phyloP scores from a whole-genome alignment of 2,329 filamentous ascomycete species.

The Diaporthe humulicola region DNA sequence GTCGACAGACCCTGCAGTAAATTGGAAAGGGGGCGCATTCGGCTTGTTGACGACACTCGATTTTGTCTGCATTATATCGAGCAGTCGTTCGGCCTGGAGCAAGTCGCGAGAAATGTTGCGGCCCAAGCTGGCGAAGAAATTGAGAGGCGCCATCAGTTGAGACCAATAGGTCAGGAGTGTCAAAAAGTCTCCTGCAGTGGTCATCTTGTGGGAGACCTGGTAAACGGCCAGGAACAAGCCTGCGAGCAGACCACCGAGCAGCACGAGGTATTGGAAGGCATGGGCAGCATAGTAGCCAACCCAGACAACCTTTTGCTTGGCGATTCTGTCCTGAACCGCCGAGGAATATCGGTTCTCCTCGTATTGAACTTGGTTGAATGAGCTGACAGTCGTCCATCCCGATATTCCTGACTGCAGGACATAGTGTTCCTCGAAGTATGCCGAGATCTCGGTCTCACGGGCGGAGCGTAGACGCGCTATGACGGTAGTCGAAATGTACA shows the following conservation, averaged over 20 bases:
- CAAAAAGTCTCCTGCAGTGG: constrained; percentile 75
- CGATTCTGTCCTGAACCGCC: constrained; percentile 59
- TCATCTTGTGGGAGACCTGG: constrained; percentile 70
- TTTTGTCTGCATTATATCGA: constrained; percentile 70
- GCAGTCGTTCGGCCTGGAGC: constrained; percentile 69
- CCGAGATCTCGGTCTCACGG: constrained; percentile 64
- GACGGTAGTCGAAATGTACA: constrained; percentile 66
- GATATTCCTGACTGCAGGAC: constrained; percentile 68
- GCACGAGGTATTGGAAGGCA: constrained; percentile 71
- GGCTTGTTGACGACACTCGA: constrained; percentile 67
- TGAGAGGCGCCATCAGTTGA: constrained; percentile 78
- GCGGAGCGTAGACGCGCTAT: constrained; percentile 63
- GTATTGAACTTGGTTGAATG: constrained; percentile 71
- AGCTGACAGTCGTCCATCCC: constrained; percentile 71
- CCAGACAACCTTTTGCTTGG: constrained; percentile 54
- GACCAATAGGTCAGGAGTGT: constrained; percentile 81
- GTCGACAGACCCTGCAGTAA: constrained; percentile 65
- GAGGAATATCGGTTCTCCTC: constrained; percentile 67
- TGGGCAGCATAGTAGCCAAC: constrained; percentile 64
- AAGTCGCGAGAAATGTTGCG: constrained; percentile 69
- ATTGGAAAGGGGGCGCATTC: constrained; percentile 62
- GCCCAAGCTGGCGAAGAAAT: constrained; percentile 74
- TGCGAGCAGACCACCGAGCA: constrained; percentile 78
- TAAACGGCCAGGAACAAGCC: constrained; percentile 72
- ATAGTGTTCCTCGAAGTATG: constrained; percentile 68